These are phyloP conservation scores for Neurospora pannonica DNA, from an alignment of 495 filamentous ascomycete genomes.

Conservation along the genomic window DNA sequence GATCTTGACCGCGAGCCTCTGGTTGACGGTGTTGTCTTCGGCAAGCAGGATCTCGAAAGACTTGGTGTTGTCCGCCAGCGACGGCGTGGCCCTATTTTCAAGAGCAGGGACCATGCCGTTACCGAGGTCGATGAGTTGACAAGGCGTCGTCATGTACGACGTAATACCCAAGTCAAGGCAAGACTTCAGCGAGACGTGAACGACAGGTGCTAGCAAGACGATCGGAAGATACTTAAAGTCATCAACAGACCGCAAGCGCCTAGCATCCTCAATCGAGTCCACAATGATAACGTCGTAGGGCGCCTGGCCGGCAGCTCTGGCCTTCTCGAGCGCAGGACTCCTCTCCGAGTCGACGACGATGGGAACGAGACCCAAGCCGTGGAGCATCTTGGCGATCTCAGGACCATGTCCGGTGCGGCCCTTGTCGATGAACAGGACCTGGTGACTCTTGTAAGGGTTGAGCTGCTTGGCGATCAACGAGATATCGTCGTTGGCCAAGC, in stretches of 20 bases:
- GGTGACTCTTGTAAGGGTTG: conserved; percentile 80
- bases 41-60: conserved; percentile 95
- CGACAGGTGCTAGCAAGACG: conserved; percentile 81
- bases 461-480: conserved; percentile 74
- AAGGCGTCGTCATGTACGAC: conserved; percentile 98
- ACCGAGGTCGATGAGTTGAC: conserved; percentile 86
- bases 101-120: conserved; percentile 98
- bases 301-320: conserved; percentile 47
- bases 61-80: conserved; percentile 84
- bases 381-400: conserved; percentile 72
- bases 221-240: conserved; percentile 98
- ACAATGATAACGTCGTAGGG: conserved; percentile 95
- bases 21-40: conserved; percentile 97
- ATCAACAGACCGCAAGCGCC: conserved; percentile 74
- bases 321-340: conserved; percentile 28
- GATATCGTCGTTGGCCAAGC: conserved; percentile 75
- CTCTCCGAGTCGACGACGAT: conserved; percentile 69
- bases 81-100: conserved; percentile 87
- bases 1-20: conserved; percentile 92
- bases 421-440: conserved; percentile 94
- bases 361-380: conserved; percentile 68
- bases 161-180: conserved; percentile 94
- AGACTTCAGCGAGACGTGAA: conserved; percentile 88
- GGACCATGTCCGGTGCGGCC: conserved; percentile 68
- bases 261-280: conserved; percentile 83